Evolutionary conservation across 2,329 filamentous ascomycete genomes (phyloP), one percentile per base, ranked within the genome.

Genomic region (Dactylellina cionopaga): DNA sequence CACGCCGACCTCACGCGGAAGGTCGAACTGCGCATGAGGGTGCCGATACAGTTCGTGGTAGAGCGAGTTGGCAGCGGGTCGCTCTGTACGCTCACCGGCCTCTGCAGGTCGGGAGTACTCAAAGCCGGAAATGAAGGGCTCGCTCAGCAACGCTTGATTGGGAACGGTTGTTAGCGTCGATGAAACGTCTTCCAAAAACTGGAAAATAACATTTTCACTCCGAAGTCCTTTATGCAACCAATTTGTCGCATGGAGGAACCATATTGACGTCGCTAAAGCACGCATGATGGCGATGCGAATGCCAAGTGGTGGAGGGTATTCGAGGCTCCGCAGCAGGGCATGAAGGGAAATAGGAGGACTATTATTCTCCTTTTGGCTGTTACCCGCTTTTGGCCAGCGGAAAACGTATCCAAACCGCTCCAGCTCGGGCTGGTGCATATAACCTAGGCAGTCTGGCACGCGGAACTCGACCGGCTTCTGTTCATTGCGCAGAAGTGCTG

Each of bases 141-240:
- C 77, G 7, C 75, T 74, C 79, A 41, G 83, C 78, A 9, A 66
- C 19, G 9, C 54, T 17, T 17, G 17, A 13, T 43, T 15, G n/a
- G 33, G 15, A 27, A 5, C 3, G 22, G 19, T 41, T 41, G 11
- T 24, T 56, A 22, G 29, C 11, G 49, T 49, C 15, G 44, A 49
- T 49, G 44, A 49, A 49, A 31, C 44, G 44, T 49, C 44, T 49
- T 29, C 44, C 24, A 49, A 17, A 24, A 27, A 56, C 52, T 29
- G 33, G 77, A 87, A 85, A 9, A 87, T 76, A 27, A 87, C 80
- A 75, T 85, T 86, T 60, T 84, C 80, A 65, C 82, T 83, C 10
- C 85, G 83, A 3, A 87, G 80, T n/a, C 84, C 84, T 75, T 87
- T 87, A 79, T 87, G 85, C 4, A 87, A 80, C 85, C 85, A 87